Evolutionary conservation across 176 grass and related monocot species (phyloP), one percentile per base, ranked within the genome.

Genomic region (Phoenix dactylifera): DNA sequence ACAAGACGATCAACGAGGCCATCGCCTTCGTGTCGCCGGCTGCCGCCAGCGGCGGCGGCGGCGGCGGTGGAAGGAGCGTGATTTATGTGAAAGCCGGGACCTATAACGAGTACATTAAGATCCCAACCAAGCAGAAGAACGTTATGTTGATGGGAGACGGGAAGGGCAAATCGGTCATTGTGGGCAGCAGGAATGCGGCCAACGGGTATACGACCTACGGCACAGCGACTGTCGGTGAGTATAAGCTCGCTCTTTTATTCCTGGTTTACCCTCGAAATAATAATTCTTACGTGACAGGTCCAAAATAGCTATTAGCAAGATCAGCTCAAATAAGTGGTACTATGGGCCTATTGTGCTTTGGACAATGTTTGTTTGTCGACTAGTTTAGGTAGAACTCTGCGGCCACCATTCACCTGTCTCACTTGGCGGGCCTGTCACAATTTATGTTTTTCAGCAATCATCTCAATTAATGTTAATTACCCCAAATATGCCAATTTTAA

Each of bases 121-220:
- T 95, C 39, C 58, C 77, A 52, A 65, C 35, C 22, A 67, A 68
- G 60, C 83, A 87, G 71, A 60, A 57, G 56, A 66, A 85, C 58
- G 83, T 95, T 54, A 90, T 82, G 80, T 56, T 95, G 23, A 65
- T 95, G 74, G 91, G 91, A 1, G 91, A 90, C 35, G 91, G 91
- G 17, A 90, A 90, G 77, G 83, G 72, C 48, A 87, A 84, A 68
- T 90, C 86, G 4, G 30, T 95, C 82, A 77, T 95, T 79, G 72
- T 76, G 10, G 80, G 82, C 1, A 23, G 65, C 64, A 77, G 63
- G 60, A 95, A 63, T 61, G 76, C 26, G 58, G 77, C 28, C 26
- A 80, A 61, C 48, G 83, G 90, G 30, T 89, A 62, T 22, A 95
- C 67, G 71, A 87, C 74, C 54, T 87, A 70, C 17, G 59, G 66